Conservation (phyloP, 441 rosid genomes). For the Adansonia gregorii region DNA sequence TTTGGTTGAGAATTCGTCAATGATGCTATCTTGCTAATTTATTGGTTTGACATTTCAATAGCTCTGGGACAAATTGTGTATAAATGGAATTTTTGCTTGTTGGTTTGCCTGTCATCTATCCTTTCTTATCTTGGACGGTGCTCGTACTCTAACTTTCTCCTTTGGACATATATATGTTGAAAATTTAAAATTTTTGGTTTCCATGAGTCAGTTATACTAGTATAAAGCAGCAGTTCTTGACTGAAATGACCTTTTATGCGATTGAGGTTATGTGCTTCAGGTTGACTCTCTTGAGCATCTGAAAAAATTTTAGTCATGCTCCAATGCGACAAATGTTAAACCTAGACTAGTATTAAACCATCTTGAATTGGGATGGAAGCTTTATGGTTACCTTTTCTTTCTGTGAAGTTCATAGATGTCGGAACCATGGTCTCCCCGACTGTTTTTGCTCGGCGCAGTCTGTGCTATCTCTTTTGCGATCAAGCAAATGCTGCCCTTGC, state of each 20-base stretch:
- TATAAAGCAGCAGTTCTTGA: not conserved
- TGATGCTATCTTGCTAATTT: not conserved
- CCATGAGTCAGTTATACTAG: not conserved
- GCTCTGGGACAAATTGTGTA: too few species aligned
- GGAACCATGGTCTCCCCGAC: conserved; percentile 69
- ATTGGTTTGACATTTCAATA: not conserved
- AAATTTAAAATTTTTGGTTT: not conserved
- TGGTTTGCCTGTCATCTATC: too few species aligned
- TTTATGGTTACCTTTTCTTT: not conserved
- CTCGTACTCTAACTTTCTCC: not conserved
- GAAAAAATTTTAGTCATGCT: not conserved
- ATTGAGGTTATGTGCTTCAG: not conserved
- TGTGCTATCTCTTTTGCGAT: conserved; percentile 66
- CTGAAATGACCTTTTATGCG: not conserved
- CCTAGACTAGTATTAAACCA: not conserved
- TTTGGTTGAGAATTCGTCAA: not conserved
- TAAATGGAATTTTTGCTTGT: not conserved
- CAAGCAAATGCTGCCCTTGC: conserved; percentile 68
- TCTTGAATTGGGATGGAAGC: not conserved
- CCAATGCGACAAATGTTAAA: not conserved
- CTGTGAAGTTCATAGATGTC: conserved; percentile 60
- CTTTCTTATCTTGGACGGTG: not conserved
- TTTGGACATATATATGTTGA: not conserved
- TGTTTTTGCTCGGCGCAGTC: conserved; percentile 77
- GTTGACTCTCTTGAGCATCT: not conserved